These are phyloP conservation scores for Silybum marianum DNA, from an alignment of 129 eudicot species.

Conservation along the genomic window DNA sequence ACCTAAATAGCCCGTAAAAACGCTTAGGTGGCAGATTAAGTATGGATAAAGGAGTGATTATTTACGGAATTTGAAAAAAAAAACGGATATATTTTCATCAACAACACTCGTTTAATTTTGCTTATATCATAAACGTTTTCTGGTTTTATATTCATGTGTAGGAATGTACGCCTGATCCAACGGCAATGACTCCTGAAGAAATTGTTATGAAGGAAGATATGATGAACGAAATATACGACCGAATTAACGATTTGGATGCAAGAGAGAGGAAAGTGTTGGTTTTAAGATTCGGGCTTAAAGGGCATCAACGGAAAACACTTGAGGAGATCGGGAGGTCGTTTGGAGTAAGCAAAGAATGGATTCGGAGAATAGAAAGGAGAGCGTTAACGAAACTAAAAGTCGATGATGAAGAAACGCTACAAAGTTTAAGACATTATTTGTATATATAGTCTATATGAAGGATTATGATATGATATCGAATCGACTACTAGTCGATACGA, in stretches of 20 bases:
- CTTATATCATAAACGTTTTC: background rate
- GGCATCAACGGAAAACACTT: constrained; percentile 58
- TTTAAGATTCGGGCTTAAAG: constrained; percentile 66
- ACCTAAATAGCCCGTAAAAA: background rate
- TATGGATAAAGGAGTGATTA: background rate
- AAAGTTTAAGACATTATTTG: constrained; percentile 58
- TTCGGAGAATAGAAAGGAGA: constrained; percentile 63
- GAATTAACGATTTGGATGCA: constrained; percentile 52
- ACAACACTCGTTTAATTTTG: background rate
- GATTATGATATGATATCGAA: background rate
- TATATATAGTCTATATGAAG: constrained; percentile 30
- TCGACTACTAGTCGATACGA: background rate
- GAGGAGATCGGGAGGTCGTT: constrained; percentile 71
- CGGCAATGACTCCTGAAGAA: constrained; percentile 64
- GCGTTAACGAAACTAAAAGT: constrained; percentile 69
- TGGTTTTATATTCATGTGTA: constrained; percentile 31
- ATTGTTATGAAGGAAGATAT: constrained; percentile 50
- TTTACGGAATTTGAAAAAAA: background rate
- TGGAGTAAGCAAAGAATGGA: constrained; percentile 91
- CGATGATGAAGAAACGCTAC: constrained; percentile 48
- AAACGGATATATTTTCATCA: background rate
- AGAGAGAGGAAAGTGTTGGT: constrained; percentile 59
- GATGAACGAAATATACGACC: constrained; percentile 51
- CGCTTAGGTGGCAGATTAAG: background rate
- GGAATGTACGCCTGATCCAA: constrained; percentile 74